These are phyloP conservation scores for Danielia oregonensis DNA, from an alignment of 805 yeast species.

Conservation along the genomic window DNA sequence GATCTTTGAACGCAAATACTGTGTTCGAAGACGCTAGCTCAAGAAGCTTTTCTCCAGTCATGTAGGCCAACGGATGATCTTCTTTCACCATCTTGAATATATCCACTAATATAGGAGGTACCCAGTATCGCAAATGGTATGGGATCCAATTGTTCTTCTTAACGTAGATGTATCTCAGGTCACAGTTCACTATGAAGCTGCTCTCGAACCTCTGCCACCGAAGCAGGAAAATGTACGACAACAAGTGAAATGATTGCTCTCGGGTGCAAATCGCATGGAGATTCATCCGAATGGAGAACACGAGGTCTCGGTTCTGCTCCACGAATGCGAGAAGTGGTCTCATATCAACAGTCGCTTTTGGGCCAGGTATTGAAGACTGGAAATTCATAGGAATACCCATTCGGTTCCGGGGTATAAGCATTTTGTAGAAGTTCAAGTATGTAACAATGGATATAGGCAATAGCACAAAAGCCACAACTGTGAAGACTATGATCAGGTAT, in stretches of 20 bases:
- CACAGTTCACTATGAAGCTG: slow-evolving; percentile 25
- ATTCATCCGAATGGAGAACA: slow-evolving; percentile 14
- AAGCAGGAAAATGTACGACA: slow-evolving; percentile 7
- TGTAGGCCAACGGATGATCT: slow-evolving; percentile 10
- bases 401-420: slow-evolving; percentile 28
- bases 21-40: background rate
- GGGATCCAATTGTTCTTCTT: slow-evolving; percentile 32
- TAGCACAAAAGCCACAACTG: slow-evolving; percentile 25
- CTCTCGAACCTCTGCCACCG: slow-evolving; percentile 4
- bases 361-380: no score
- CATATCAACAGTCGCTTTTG: slow-evolving; percentile 1
- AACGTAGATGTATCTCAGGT: slow-evolving; percentile 25
- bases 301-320: slow-evolving; percentile 8
- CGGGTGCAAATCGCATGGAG: slow-evolving; percentile 23
- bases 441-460: slow-evolving; percentile 34
- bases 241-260: slow-evolving; percentile 17
- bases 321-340: slow-evolving; percentile 7
- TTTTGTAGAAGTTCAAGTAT: slow-evolving; percentile 31
- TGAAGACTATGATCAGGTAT: slow-evolving; percentile 9
- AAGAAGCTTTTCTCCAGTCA: slow-evolving; percentile 10
- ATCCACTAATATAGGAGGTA: slow-evolving; percentile 30
- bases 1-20: slow-evolving; percentile 5
- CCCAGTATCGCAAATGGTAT: slow-evolving; percentile 34
- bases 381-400: slow-evolving; percentile 11
- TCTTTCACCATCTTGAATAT: slow-evolving; percentile 12